A percentile compares a stretch with the other conserved stretches of the same genome.
These are phyloP conservation scores for Aspergillus amoenus DNA, from an alignment of 2,329 filamentous ascomycete genomes.

Conservation along the genomic window DNA sequence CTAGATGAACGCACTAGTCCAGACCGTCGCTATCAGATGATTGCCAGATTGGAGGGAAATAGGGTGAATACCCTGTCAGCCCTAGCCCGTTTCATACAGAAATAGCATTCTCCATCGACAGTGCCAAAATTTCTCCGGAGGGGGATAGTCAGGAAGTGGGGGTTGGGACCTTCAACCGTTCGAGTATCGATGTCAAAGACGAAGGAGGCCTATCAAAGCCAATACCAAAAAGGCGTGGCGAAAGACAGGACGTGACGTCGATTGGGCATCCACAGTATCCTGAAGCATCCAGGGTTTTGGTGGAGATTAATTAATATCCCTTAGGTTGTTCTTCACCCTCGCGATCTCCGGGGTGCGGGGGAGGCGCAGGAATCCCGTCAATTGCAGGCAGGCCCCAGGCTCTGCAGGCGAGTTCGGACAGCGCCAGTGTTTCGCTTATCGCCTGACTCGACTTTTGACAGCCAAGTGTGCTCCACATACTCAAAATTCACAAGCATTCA, in stretches of 20 bases:
- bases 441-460: not conserved
- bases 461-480: not conserved
- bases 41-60: not conserved
- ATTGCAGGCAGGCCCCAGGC: constrained; percentile 10
- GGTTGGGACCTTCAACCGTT: not conserved
- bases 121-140: constrained; percentile 4
- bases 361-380: constrained; percentile 18
- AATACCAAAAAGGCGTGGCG: constrained; percentile 6
- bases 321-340: constrained; percentile 13
- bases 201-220: constrained; percentile 3
- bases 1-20: not conserved
- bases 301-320: constrained; percentile 17
- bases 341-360: constrained; percentile 22
- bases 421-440: constrained; percentile 1
- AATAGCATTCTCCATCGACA: not conserved
- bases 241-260: constrained; percentile 17
- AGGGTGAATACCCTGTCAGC: not conserved
- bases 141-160: not conserved
- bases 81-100: not conserved
- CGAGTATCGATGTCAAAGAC: not conserved
- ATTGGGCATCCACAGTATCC: constrained; percentile 14
- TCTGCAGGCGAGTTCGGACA: not conserved
- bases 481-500: not conserved
- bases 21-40: not conserved
- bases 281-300: constrained; percentile 13